Evolutionary conservation across 2,329 filamentous ascomycete genomes (phyloP).

Genomic region (Diaporthe batatas): DNA sequence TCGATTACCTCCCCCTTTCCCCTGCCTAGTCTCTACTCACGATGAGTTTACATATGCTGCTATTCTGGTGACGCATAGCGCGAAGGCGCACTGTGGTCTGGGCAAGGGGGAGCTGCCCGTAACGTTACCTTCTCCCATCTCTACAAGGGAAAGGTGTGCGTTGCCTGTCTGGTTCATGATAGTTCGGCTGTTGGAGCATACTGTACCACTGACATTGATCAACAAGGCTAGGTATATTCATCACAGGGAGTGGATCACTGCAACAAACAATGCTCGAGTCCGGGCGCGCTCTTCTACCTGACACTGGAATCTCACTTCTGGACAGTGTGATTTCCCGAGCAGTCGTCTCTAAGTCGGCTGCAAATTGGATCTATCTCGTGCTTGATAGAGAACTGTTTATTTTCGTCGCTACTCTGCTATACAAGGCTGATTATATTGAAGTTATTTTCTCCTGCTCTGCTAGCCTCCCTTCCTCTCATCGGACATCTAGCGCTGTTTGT

Average conservation of each 20-base stretch:
- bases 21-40: background rate
- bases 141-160: background rate
- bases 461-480: background rate
- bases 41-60: background rate
- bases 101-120: background rate
- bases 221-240: too few relatives aligned
- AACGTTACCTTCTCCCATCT: slow-evolving; percentile 8
- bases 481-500: too few relatives aligned
- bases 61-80: background rate
- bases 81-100: background rate
- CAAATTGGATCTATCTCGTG: background rate
- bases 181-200: background rate
- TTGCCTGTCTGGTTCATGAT: background rate
- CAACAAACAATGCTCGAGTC: background rate
- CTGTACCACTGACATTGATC: background rate
- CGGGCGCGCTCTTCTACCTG: background rate
- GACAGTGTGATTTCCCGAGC: background rate
- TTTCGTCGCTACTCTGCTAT: background rate
- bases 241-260: too few relatives aligned
- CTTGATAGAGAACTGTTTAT: background rate
- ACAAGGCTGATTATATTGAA: background rate
- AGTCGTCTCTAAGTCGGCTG: background rate
- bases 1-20: background rate
- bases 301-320: background rate
- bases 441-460: background rate